These are phyloP conservation scores for Hemileia vastatrix DNA, from an alignment of 1,284 basidiomycete species.

Conservation along the genomic window DNA sequence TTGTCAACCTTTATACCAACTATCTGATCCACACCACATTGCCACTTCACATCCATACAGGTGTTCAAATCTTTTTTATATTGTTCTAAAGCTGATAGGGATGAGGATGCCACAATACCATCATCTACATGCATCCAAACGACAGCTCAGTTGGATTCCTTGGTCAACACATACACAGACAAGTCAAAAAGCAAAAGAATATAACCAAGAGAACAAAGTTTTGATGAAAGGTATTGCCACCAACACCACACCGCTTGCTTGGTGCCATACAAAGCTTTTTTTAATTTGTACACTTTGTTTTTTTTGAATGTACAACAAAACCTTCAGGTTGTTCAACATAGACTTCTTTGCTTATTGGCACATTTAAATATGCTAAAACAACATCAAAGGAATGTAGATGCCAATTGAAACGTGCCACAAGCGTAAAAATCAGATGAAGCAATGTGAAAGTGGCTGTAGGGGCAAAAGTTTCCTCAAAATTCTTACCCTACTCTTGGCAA, in stretches of 20 bases:
- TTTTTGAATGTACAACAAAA: neutral
- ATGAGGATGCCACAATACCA: neutral
- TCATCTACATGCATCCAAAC: constrained; percentile 4
- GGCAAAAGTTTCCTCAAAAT: constrained; percentile 3
- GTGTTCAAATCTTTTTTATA: too few relatives aligned
- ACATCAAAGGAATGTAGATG: constrained; percentile 4
- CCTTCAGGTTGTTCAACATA: constrained; percentile 1
- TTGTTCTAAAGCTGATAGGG: too few relatives aligned
- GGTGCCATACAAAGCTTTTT: constrained; percentile 4
- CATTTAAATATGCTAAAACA: neutral
- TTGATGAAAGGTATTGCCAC: neutral
- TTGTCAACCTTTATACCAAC: too few relatives aligned
- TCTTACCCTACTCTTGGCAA: neutral
- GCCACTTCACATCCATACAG: too few relatives aligned
- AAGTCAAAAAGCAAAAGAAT: neutral
- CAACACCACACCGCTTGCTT: neutral
- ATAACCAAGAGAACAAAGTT: neutral
- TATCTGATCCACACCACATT: too few relatives aligned
- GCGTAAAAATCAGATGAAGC: neutral
- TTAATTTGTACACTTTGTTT: neutral
- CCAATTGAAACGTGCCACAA: neutral
- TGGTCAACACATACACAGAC: neutral
- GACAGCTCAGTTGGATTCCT: neutral
- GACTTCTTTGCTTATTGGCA: neutral
- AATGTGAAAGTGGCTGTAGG: constrained; percentile 3